Evolutionary conservation across 192 early-diverging fungal genomes (phyloP).

Genomic region (Cladochytrium replicatum): DNA sequence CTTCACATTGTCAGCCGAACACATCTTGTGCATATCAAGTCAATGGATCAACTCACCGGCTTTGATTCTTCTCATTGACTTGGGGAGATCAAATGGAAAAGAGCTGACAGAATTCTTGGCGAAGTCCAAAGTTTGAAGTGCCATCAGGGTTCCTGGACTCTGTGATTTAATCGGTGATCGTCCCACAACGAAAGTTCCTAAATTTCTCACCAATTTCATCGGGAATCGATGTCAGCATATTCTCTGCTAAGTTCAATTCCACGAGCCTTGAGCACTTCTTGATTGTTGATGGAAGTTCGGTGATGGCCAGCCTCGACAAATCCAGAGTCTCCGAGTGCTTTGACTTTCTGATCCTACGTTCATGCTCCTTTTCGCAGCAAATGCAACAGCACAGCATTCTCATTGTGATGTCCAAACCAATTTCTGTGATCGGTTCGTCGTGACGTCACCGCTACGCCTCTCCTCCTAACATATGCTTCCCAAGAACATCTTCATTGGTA

Average conservation of each 20-base stretch:
- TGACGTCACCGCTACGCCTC: too few relatives aligned
- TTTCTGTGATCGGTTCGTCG: too few relatives aligned
- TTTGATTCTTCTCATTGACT: constrained; percentile 19
- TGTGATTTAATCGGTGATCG: neutral
- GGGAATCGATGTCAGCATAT: constrained; percentile 26
- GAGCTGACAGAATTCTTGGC: constrained; percentile 33
- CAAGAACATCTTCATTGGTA: too few relatives aligned
- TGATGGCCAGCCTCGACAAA: constrained; percentile 25
- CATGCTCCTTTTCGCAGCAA: too few relatives aligned
- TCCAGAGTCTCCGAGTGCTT: too few relatives aligned
- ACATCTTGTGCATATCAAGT: neutral
- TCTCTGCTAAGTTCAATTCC: constrained; percentile 16
- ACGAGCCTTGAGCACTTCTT: constrained; percentile 18
- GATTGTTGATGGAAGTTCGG: constrained; percentile 21
- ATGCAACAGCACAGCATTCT: too few relatives aligned
- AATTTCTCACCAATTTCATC: constrained; percentile 18
- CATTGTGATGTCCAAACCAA: too few relatives aligned
- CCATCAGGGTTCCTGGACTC: constrained; percentile 7
- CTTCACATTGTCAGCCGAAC: constrained; percentile 2
- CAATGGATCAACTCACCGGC: constrained; percentile 18
- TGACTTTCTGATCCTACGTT: too few relatives aligned
- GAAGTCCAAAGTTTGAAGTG: constrained; percentile 25
- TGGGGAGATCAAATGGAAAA: constrained; percentile 34
- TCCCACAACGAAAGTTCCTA: neutral
- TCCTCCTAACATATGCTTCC: too few relatives aligned